Percentiles rank a stretch among this genome's conserved stretches.
phyloP scores from a whole-genome alignment of 805 yeast genomes.

The Schwanniomyces pseudopolymorphus region DNA sequence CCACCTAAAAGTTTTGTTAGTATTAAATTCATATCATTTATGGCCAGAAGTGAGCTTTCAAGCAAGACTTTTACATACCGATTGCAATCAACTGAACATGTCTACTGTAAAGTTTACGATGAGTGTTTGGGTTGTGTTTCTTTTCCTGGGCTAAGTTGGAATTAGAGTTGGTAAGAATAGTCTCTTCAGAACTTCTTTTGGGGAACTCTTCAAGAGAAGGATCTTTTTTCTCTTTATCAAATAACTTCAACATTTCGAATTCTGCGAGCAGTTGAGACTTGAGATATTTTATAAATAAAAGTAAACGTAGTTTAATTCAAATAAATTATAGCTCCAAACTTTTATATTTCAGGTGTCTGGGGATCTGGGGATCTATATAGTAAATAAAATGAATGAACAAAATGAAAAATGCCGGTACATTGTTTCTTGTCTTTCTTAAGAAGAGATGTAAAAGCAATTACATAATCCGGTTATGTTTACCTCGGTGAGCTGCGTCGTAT shows the following conservation, averaged over 20 bases:
- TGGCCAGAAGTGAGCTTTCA: not conserved
- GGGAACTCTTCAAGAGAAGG: not conserved
- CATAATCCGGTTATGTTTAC: not conserved
- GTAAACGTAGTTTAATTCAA: not conserved
- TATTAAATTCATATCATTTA: not conserved
- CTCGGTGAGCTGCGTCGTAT: not conserved
- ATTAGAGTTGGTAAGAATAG: not conserved
- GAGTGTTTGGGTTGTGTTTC: constrained; percentile 1
- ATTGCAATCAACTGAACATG: constrained; percentile 13
- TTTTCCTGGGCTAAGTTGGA: not conserved
- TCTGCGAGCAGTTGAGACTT: not conserved
- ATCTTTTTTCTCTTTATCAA: not conserved
- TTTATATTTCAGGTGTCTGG: not conserved
- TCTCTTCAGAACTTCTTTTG: not conserved
- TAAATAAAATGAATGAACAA: not conserved
- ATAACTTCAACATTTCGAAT: not conserved
- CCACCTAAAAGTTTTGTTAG: constrained; percentile 6
- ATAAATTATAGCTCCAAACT: too few relatives aligned
- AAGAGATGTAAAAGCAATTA: not conserved
- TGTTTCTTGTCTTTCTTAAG: not conserved
- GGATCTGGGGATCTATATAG: not conserved
- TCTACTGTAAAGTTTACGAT: constrained; percentile 9
- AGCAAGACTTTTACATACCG: not conserved
- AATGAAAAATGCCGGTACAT: not conserved
- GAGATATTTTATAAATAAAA: not conserved